phyloP scores from a whole-genome alignment of 495 filamentous ascomycete genomes.

The Daldinia grandis region DNA sequence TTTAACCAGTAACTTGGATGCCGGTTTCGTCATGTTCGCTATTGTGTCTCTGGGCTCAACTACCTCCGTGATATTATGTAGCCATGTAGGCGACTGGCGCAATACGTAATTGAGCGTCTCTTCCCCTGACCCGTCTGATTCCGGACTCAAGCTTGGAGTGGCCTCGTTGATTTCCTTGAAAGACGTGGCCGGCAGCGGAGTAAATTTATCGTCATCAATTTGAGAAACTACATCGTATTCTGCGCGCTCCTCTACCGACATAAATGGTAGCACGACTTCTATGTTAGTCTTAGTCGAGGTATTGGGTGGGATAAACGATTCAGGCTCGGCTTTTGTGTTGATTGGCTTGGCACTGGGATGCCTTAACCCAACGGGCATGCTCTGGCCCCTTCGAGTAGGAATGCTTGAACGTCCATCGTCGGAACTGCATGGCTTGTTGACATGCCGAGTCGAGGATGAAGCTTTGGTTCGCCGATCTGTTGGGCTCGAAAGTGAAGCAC shows the following conservation, averaged over 20 bases:
- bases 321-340: not conserved
- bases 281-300: constrained; percentile 7
- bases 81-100: constrained; percentile 19
- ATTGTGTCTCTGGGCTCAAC: not conserved
- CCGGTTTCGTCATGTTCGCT: not conserved
- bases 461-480: not conserved
- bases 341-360: constrained; percentile 7
- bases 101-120: constrained; percentile 27
- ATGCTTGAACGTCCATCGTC: not conserved
- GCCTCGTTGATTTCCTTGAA: constrained; percentile 34
- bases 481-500: constrained; percentile 20
- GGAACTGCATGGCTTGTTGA: not conserved
- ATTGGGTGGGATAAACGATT: not conserved
- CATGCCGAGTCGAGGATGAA: not conserved
- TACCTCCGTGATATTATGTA: constrained; percentile 11
- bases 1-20: not conserved
- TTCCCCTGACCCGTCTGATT: constrained; percentile 15
- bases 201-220: not conserved
- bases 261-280: constrained; percentile 14
- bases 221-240: constrained; percentile 15
- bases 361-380: not conserved
- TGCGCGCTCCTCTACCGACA: constrained; percentile 11
- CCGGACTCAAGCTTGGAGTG: not conserved
- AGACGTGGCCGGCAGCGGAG: constrained; percentile 17
- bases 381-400: constrained; percentile 2